A percentile compares a stretch with the other conserved stretches of the same genome.
Conservation (phyloP, 306 rosid genomes). For the Clitoria ternatea region DNA sequence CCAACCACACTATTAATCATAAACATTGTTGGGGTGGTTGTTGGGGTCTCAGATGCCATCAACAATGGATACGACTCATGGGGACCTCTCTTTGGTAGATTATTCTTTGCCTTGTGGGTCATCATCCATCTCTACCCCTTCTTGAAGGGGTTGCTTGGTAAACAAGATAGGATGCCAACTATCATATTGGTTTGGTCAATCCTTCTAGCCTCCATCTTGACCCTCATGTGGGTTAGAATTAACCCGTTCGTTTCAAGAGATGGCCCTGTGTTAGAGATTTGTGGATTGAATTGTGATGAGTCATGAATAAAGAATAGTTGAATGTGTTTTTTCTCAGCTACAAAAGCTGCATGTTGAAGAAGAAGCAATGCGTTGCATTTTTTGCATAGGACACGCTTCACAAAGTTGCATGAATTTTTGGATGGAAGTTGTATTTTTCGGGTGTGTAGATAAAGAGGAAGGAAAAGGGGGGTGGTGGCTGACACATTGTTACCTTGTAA, state of each 20-base stretch:
- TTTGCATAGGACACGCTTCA: conserved; percentile 9
- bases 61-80: conserved; percentile 93
- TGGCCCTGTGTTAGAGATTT: conserved; percentile 77
- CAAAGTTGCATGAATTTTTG: conserved; percentile 30
- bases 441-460: conserved; percentile 56
- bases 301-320: conserved; percentile 33
- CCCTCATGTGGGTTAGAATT: conserved; percentile 86
- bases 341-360: conserved; percentile 39
- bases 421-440: conserved; percentile 47
- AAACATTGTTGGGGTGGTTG: conserved; percentile 78
- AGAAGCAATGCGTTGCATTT: conserved; percentile 28
- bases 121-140: conserved; percentile 91
- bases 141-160: conserved; percentile 87
- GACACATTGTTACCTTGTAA: conserved; percentile 60
- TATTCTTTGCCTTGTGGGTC: conserved; percentile 93
- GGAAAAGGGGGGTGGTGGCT: conserved; percentile 31
- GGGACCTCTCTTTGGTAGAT: conserved; percentile 96
- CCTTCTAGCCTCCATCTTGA: conserved; percentile 79
- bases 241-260: conserved; percentile 83
- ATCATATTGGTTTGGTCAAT: conserved; percentile 94
- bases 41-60: conserved; percentile 89
- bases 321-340: conserved; percentile 25
- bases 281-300: conserved; percentile 82
- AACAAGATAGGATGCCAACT: conserved; percentile 83
- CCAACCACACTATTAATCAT: conserved; percentile 77